Percentiles rank a stretch among this genome's conserved stretches.
Conservation (phyloP, 352 stramenopile genomes). For the Phytopythium helicoides region DNA sequence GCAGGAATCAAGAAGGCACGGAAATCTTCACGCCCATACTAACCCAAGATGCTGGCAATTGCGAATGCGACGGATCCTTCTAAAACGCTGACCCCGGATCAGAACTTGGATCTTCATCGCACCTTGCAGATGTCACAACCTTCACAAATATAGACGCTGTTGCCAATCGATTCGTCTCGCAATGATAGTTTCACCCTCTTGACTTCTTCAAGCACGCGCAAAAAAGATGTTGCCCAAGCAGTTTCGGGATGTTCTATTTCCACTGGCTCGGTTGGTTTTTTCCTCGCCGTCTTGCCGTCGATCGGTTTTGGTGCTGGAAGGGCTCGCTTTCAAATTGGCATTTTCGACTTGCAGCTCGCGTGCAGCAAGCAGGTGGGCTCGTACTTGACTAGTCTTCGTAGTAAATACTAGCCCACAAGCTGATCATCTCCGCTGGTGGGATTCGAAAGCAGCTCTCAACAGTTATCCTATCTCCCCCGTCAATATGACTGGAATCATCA, state of each 20-base stretch:
- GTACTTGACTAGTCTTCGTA: not conserved
- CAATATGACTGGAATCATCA: constrained; percentile 76
- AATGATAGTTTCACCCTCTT: constrained; percentile 1
- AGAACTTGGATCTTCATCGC: too few species aligned
- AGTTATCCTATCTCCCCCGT: not conserved
- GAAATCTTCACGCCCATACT: constrained; percentile 75
- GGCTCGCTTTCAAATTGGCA: not conserved
- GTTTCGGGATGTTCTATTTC: constrained; percentile 3
- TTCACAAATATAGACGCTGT: constrained; percentile 11
- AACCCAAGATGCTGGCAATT: constrained; percentile 3
- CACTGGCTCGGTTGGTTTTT: not conserved
- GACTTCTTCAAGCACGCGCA: not conserved
- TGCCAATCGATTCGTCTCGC: not conserved
- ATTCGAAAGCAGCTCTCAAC: not conserved
- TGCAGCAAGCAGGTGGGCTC: constrained; percentile 2
- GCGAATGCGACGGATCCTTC: too few species aligned
- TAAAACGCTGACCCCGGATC: too few species aligned
- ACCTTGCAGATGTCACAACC: too few species aligned
- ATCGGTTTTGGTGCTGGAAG: not conserved
- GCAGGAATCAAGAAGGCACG: constrained; percentile 66
- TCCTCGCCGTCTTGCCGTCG: not conserved
- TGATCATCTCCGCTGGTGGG: not conserved
- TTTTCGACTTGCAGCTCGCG: constrained; percentile 3
- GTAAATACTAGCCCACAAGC: too few species aligned
- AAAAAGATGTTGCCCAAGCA: not conserved